These are phyloP conservation scores for Deinandra increscens DNA, from an alignment of 129 eudicot genomes.

Conservation along the genomic window DNA sequence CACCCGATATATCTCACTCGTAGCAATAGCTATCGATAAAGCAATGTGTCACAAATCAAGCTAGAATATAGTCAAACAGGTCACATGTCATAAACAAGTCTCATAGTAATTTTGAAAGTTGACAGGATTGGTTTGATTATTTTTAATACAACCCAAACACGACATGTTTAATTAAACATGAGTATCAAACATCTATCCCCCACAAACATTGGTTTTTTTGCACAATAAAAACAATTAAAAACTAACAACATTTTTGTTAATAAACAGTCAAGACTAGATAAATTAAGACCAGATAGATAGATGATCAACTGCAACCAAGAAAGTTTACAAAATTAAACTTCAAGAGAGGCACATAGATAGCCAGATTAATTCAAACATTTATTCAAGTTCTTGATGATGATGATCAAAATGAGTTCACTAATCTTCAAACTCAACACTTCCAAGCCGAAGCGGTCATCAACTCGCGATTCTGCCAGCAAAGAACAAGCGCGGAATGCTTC, in stretches of 20 bases:
- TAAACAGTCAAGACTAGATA: constrained; percentile 27
- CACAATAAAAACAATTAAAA: background rate
- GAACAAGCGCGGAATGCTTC: constrained; percentile 51
- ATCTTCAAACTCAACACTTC: constrained; percentile 52
- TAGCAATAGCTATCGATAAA: no score
- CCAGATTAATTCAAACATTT: constrained; percentile 38
- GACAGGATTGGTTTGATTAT: no score
- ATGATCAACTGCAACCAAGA: constrained; percentile 33
- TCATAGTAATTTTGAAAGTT: no score
- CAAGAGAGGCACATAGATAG: constrained; percentile 34
- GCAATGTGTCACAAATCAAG: no score
- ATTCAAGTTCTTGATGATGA: constrained; percentile 26
- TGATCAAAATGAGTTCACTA: constrained; percentile 29
- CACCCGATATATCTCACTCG: no score
- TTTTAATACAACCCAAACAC: no score
- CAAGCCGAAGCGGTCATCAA: constrained; percentile 60
- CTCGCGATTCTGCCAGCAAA: constrained; percentile 57
- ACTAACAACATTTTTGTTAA: constrained; percentile 17
- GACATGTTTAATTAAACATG: no score
- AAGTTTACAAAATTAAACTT: constrained; percentile 42
- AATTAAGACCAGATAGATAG: constrained; percentile 26
- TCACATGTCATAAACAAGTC: no score
- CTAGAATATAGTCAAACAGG: no score
- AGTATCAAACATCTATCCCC: no score
- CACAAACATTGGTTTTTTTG: no score